These are phyloP conservation scores for Mycena rosella DNA, from an alignment of 768 basidiomycete genomes.

Conservation along the genomic window DNA sequence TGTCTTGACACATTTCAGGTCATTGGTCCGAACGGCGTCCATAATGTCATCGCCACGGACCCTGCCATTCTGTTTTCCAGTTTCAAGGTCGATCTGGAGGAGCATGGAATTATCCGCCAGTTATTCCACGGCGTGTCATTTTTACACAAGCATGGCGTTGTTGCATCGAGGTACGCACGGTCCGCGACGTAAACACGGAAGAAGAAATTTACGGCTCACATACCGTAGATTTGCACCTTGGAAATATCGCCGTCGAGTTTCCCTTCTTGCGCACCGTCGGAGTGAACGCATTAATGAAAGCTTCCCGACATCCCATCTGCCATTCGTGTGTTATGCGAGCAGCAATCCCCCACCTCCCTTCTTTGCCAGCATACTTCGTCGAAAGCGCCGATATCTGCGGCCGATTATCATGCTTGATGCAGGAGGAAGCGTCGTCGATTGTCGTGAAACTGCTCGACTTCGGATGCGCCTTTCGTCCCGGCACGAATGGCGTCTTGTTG, in stretches of 20 bases:
- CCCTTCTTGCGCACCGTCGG: conserved; percentile 2
- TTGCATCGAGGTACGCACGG: conserved; percentile 1
- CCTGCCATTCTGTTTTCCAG: too few relatives aligned
- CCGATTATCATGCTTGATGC: neutral
- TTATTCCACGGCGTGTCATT: neutral
- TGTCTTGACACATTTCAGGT: conserved; percentile 3
- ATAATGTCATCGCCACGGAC: too few relatives aligned
- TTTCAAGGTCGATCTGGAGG: neutral
- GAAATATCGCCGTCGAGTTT: conserved; percentile 9
- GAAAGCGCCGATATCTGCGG: neutral
- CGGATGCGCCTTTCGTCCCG: neutral
- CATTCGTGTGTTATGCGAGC: neutral
- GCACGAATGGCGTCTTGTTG: too few relatives aligned
- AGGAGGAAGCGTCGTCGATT: neutral
- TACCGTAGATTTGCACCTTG: neutral
- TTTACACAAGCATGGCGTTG: neutral
- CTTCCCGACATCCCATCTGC: neutral
- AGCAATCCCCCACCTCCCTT: neutral
- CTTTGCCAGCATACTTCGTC: conserved; percentile 1
- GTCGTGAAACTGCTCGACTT: conserved; percentile 9
- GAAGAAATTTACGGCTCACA: neutral
- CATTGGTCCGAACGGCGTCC: neutral
- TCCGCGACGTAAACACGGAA: neutral
- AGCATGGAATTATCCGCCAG: neutral
- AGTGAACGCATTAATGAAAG: neutral